Base-by-base conservation (phyloP, 163 green algal genomes). In the Chloromonas sp. region DNA sequence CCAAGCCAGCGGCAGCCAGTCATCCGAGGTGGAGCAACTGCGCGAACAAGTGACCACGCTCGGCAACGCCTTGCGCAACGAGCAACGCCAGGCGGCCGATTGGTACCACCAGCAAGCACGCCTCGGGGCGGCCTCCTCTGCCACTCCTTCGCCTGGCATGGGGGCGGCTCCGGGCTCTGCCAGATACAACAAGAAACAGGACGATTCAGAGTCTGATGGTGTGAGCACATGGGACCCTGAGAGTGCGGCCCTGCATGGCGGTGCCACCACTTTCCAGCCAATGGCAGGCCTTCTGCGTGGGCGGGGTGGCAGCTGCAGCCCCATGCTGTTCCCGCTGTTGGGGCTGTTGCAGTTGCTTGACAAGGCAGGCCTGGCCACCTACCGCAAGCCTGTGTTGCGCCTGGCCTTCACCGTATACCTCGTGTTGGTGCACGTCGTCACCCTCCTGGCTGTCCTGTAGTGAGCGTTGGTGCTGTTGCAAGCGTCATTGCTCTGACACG, bases 201-300 rank as follows among this genome's bases (percentile, higher is more conserved):
- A 36, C 36, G 36, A 36, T 36, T 36, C 36, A 36, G 36, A 36
- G 36, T 36, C 36, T 14, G 71, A 70, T 15, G 83, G 60, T 60
- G 58, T 8, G 1, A 11, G 79, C 79, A 14, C 2, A 3, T 86
- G 79, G 15, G 83, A 86, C 59, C 83, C 83, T 3, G 83, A 86
- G 76, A 79, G 74, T 60, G 83, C 83, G 59, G 83, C 59, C n/a
- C 76, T 86, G 59, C 60, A 82, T 1, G 83, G 83, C 61, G 83
- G 60, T 1, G 58, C n/a, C 60, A 78, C 76, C 2, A 86, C 83
- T 15, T 86, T 83, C 76, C 83, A 86, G 76, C 83, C 83, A 0
- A 78, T 86, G 83, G 83, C 74, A 2, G 83, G 83, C 8, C 60
- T 61, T 8, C 59, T 86, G 14, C 58, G 83, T 1, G 83, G 83